phyloP scores from a whole-genome alignment of 257 asterid genomes.

The Lycium ferocissimum region DNA sequence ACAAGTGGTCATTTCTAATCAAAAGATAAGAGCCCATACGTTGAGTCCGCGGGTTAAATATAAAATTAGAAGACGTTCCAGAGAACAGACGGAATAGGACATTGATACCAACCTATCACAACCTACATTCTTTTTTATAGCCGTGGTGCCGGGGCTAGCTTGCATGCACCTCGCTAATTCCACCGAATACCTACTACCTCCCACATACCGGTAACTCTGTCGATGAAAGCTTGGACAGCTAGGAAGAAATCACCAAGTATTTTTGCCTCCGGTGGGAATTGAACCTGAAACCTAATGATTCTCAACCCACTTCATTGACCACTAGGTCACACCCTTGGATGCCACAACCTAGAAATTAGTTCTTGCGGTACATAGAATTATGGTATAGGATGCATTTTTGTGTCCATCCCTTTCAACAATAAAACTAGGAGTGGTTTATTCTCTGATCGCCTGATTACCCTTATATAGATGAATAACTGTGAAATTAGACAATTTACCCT shows the following conservation, averaged over 20 bases:
- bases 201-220: background rate
- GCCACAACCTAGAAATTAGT: background rate
- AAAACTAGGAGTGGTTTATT: background rate
- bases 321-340: background rate
- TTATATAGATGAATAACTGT: background rate
- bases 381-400: background rate
- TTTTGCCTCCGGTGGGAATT: background rate
- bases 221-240: background rate
- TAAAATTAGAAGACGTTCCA: background rate
- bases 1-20: background rate
- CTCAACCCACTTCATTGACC: background rate
- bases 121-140: background rate
- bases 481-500: background rate
- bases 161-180: background rate
- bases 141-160: background rate
- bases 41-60: background rate
- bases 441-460: background rate
- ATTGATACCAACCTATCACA: constrained; percentile 13
- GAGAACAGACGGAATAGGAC: background rate
- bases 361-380: background rate
- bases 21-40: background rate
- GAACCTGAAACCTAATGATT: background rate
- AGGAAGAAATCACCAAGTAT: background rate
- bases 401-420: background rate
- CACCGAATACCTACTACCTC: background rate